Evolutionary conservation across 208 protist genomes (phyloP).

Genomic region (Wallacemonas collosoma): DNA sequence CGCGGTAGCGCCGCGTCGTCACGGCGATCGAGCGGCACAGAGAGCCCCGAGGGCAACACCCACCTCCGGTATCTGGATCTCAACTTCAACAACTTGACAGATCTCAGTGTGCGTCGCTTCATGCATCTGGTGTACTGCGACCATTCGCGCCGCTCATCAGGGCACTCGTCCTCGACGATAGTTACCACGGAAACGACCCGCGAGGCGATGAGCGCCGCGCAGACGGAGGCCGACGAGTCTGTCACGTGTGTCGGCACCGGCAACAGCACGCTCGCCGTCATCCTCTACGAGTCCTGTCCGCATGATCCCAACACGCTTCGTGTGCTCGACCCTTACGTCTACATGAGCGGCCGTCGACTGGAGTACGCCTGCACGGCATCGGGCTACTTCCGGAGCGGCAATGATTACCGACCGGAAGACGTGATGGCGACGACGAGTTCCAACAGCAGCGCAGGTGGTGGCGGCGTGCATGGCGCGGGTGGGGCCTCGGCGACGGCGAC

Average conservation of each 20-base stretch:
- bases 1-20: slow-evolving; percentile 2
- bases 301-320: slow-evolving; percentile 40
- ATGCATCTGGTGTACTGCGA: slow-evolving; percentile 33
- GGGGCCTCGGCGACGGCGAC: too few species aligned
- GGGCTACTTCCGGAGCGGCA: slow-evolving; percentile 21
- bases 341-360: slow-evolving; percentile 14
- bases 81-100: slow-evolving; percentile 47
- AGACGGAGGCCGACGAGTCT: background rate
- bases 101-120: slow-evolving; percentile 28
- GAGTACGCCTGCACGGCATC: slow-evolving; percentile 24
- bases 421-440: background rate
- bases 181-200: background rate
- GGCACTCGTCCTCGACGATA: background rate
- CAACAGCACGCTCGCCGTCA: slow-evolving; percentile 41
- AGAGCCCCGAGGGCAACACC: slow-evolving; percentile 25
- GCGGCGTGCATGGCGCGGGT: too few species aligned
- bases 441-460: too few species aligned
- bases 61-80: slow-evolving; percentile 49
- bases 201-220: slow-evolving; percentile 4
- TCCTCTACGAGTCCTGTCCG: slow-evolving; percentile 36
- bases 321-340: slow-evolving; percentile 18
- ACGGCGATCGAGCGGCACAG: background rate
- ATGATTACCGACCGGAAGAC: slow-evolving; percentile 12
- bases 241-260: slow-evolving; percentile 12
- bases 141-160: background rate